Base-by-base conservation (phyloP, 2,329 filamentous ascomycete species). In the Huntiella abstrusa region DNA sequence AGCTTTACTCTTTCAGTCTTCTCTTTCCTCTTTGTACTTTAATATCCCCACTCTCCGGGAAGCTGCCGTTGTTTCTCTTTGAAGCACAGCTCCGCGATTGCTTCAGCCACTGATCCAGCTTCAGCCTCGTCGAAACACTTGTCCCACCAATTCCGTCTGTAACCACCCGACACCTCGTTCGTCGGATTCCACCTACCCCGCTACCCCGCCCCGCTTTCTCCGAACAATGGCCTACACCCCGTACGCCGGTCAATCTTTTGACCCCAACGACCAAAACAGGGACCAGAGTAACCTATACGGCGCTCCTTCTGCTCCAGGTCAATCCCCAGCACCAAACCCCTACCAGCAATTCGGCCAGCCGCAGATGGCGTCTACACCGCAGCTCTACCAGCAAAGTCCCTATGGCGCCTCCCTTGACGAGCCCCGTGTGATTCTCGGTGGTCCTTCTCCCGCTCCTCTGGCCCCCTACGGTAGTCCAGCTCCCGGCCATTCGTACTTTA, bases 271-370 rank as follows among this genome's bases (percentile, higher is more conserved):
- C 11, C 41, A 22, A n/a, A 41, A 41, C 22, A 12, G 13, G 22
- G 19, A 41, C n/a, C 22, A 28, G 22, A 28, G 2, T 10, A 10
- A 10, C 22, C 22, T 2, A 28, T 28, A 28, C 22, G 22, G 22
- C 7, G 22, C 7, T 10, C 7, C 22, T 42, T 64, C 64, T 49
- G 59, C 66, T 49, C 77, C 77, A 58, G 66, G 71, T 49, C 70
- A 68, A 39, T 70, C 69, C 12, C 56, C 70, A 46, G 68, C 69
- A 34, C 63, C 66, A 43, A 66, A 70, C 48, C 70, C 67, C 13
- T 75, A 75, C 54, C 68, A 72, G 53, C 69, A 70, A 52, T 33
- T 36, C 36, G 34, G 22, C 22, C 22, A 45, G 37, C 48, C 42
- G 33, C 45, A 41, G 32, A 33, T 55, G 38, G 43, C 47, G 22